Evolutionary conservation across 495 filamentous ascomycete genomes (phyloP), one percentile per base, ranked within the genome.

Genomic region (Choiromyces venosus): DNA sequence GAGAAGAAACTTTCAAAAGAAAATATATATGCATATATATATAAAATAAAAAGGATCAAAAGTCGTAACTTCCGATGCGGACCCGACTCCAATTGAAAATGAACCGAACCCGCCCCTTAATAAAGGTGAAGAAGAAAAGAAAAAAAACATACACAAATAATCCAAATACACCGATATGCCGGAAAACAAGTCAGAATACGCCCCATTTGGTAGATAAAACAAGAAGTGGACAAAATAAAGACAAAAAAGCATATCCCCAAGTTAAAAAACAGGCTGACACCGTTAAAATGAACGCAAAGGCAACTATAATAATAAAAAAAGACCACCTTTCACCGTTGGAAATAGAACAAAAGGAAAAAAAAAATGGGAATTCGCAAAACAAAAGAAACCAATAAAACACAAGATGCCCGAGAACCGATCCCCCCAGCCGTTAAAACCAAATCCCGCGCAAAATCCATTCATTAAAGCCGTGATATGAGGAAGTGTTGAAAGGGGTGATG

Each of bases 391-490:
- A 65, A 75, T 69, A 77, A 64, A 77, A n/a, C n/a, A n/a, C n/a
- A n/a, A n/a, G n/a, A 77, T 77, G 74, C 74, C 74, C 56, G 39
- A 75, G 70, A 66, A 65, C 75, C n/a, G 52, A 37, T 16, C 65
- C 69, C 69, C 68, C 74, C 69, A 68, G 72, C 71, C 71, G 38
- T 74, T 76, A 72, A 67, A 29, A 29, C 52, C 52, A 29, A n/a
- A 61, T 29, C 52, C 52, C 8, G 52, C 52, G 52, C 52, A 61
- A 74, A 83, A 80, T 76, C 79, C 78, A 73, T 76, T 81, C 80
- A 82, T 79, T 81, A 83, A 61, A 73, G 80, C 73, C 81, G 76
- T 82, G 72, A 82, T 81, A 80, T 80, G 79, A 74, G 42, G 71
- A 79, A 65, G 66, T 70, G 66, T 61, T 79, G 74, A 75, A 64